phyloP scores from a whole-genome alignment of 192 early-diverging fungal genomes.

The Podila clonocystis region DNA sequence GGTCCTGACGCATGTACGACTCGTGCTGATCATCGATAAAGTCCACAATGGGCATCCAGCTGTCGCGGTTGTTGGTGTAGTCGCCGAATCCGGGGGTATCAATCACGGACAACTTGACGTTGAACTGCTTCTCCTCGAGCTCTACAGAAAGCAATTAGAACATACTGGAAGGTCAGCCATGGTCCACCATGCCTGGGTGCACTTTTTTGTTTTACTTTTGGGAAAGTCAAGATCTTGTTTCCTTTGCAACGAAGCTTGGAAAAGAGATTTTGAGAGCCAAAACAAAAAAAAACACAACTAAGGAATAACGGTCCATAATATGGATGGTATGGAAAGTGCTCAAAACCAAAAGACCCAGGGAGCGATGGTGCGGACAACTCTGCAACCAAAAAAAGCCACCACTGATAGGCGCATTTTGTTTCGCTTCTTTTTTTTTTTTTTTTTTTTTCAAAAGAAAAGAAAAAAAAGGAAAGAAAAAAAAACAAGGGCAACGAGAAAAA shows the following conservation, averaged over 20 bases:
- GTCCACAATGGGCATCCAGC: slow-evolving; percentile 98
- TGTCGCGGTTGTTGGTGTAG: slow-evolving; percentile 93
- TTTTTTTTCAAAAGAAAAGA: not conserved
- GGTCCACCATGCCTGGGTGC: too few relatives aligned
- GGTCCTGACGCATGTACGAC: slow-evolving; percentile 92
- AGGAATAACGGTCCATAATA: too few relatives aligned
- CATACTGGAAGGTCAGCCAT: too few relatives aligned
- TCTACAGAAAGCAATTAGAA: slow-evolving; percentile 52
- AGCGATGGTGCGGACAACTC: not conserved
- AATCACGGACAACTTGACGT: slow-evolving; percentile 93
- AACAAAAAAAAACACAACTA: not conserved
- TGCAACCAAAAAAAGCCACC: not conserved
- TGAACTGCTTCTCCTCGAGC: slow-evolving; percentile 99
- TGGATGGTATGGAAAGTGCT: not conserved
- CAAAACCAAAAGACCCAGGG: not conserved
- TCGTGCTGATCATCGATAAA: slow-evolving; percentile 99
- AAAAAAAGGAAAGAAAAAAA: not conserved
- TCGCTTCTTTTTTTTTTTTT: too few relatives aligned
- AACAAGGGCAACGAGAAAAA: not conserved
- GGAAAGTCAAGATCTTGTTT: too few relatives aligned
- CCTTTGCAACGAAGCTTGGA: slow-evolving; percentile 4
- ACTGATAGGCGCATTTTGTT: too few relatives aligned
- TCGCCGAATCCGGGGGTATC: slow-evolving; percentile 93
- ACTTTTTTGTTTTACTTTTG: too few relatives aligned
- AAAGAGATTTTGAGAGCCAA: slow-evolving; percentile 14